A percentile compares a stretch with the other conserved stretches of the same genome.
Evolutionary conservation across 768 basidiomycete species (phyloP).

Genomic region (Auricularia auricula-judae): DNA sequence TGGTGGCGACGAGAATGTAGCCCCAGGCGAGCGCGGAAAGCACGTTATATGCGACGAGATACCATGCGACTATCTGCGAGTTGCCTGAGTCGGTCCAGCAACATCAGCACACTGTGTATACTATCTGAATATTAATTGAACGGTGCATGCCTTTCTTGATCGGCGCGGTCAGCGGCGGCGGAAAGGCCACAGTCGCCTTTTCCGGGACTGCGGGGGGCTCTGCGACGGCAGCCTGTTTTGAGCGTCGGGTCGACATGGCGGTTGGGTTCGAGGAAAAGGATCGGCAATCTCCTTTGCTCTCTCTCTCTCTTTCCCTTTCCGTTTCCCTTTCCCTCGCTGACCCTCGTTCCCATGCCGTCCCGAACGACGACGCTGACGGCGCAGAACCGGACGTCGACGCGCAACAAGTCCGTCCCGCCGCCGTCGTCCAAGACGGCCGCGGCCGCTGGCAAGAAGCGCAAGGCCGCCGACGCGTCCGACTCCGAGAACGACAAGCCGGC

Average conservation of each 20-base stretch:
- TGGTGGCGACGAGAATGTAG: slow-evolving; percentile 48
- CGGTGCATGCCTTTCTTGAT: not conserved
- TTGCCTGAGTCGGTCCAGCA: not conserved
- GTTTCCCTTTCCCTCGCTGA: not conserved
- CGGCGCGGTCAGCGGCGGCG: not conserved
- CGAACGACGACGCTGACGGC: not conserved
- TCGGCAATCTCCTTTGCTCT: not conserved
- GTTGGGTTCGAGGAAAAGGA: not conserved
- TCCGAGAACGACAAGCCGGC: not conserved
- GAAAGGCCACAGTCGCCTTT: not conserved
- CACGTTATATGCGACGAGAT: slow-evolving; percentile 72
- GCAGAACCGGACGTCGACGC: not conserved
- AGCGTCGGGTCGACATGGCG: not conserved
- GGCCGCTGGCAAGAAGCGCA: not conserved
- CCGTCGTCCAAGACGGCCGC: not conserved
- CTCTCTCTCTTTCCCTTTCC: not conserved
- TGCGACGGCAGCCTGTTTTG: not conserved
- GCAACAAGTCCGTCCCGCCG: not conserved
- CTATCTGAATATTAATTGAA: no score
- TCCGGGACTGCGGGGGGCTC: not conserved
- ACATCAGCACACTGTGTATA: no score
- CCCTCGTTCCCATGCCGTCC: not conserved
- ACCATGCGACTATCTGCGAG: slow-evolving; percentile 26
- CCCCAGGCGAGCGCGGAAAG: slow-evolving; percentile 67
- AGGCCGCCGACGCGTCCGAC: not conserved